Conservation (phyloP, 2,329 filamentous ascomycete species). For the Amylocarpus encephaloides region DNA sequence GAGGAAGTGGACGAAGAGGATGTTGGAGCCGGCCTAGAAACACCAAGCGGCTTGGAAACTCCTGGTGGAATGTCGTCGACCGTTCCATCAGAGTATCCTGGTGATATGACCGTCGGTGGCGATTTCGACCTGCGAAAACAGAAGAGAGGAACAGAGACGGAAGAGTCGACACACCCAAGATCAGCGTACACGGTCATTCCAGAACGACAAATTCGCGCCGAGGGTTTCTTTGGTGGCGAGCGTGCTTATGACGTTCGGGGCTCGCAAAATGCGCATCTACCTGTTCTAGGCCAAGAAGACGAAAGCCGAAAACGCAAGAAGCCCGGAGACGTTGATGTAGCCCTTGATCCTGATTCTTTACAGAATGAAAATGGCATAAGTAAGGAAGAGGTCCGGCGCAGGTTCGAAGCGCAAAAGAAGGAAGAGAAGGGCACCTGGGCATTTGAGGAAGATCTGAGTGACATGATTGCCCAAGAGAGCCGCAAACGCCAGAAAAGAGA, state of each 20-base stretch:
- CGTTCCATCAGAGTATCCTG: slow-evolving; percentile 71
- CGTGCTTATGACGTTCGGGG: slow-evolving; percentile 81
- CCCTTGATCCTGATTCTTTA: slow-evolving; percentile 79
- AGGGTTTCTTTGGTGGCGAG: slow-evolving; percentile 95
- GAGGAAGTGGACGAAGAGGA: slow-evolving; percentile 57
- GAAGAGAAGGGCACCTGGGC: slow-evolving; percentile 55
- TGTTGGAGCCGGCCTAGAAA: slow-evolving; percentile 61
- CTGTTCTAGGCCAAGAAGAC: slow-evolving; percentile 75
- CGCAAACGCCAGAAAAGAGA: slow-evolving; percentile 86
- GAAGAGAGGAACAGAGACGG: slow-evolving; percentile 78
- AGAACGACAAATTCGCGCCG: slow-evolving; percentile 75
- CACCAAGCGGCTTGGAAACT: slow-evolving; percentile 71
- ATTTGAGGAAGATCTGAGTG: slow-evolving; percentile 82
- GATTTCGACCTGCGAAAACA: slow-evolving; percentile 90
- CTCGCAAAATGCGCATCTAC: slow-evolving; percentile 48
- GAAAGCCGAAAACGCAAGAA: slow-evolving; percentile 83
- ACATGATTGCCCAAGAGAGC: slow-evolving; percentile 93
- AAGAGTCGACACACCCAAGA: slow-evolving; percentile 67
- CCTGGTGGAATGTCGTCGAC: slow-evolving; percentile 74
- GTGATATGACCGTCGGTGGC: slow-evolving; percentile 70
- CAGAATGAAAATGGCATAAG: slow-evolving; percentile 68
- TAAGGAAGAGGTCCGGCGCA: slow-evolving; percentile 74
- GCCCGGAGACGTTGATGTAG: slow-evolving; percentile 89
- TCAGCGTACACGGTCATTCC: slow-evolving; percentile 85
- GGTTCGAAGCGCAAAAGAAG: slow-evolving; percentile 68